These are phyloP conservation scores for Crinitomyces ghanaensis DNA, from an alignment of 805 yeast species.

Conservation along the genomic window DNA sequence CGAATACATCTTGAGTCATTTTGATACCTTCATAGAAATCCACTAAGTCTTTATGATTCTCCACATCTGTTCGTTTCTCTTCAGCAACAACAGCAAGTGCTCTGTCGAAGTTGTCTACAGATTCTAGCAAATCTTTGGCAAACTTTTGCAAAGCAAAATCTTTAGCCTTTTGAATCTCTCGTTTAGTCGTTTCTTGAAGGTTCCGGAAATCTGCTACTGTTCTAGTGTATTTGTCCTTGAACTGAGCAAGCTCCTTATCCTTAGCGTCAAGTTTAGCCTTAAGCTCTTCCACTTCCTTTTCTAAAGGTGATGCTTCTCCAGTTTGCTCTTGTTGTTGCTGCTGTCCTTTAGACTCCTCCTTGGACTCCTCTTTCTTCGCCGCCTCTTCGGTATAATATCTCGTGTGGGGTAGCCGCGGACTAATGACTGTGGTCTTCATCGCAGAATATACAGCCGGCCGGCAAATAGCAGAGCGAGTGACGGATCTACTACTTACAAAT, in stretches of 20 bases:
- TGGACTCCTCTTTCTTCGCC: slow-evolving; percentile 4
- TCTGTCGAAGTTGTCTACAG: slow-evolving; percentile 81
- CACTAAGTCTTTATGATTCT: slow-evolving; percentile 50
- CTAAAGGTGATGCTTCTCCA: slow-evolving; percentile 14
- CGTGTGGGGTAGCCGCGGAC: no score
- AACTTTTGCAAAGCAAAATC: slow-evolving; percentile 89
- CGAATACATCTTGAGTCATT: slow-evolving; percentile 80
- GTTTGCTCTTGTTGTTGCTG: no score
- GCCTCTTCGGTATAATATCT: slow-evolving; percentile 8
- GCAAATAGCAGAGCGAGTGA: neutral
- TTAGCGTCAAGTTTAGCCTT: slow-evolving; percentile 44
- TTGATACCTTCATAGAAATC: slow-evolving; percentile 78
- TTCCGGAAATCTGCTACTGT: slow-evolving; percentile 88
- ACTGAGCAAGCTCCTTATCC: slow-evolving; percentile 55
- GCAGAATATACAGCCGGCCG: slow-evolving; percentile 4
- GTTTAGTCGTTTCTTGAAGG: slow-evolving; percentile 79
- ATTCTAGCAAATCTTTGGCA: slow-evolving; percentile 79
- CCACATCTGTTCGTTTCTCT: slow-evolving; percentile 26
- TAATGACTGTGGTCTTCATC: no score
- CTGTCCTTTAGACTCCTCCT: slow-evolving; percentile 7
- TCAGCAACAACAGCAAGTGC: slow-evolving; percentile 57
- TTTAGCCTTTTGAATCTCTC: slow-evolving; percentile 75
- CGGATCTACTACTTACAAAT: no score
- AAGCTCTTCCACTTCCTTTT: slow-evolving; percentile 25
- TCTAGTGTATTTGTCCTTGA: slow-evolving; percentile 73